These are phyloP conservation scores for Alternaria hordeiaustralica DNA, from an alignment of 2,329 filamentous ascomycete genomes.

Conservation along the genomic window DNA sequence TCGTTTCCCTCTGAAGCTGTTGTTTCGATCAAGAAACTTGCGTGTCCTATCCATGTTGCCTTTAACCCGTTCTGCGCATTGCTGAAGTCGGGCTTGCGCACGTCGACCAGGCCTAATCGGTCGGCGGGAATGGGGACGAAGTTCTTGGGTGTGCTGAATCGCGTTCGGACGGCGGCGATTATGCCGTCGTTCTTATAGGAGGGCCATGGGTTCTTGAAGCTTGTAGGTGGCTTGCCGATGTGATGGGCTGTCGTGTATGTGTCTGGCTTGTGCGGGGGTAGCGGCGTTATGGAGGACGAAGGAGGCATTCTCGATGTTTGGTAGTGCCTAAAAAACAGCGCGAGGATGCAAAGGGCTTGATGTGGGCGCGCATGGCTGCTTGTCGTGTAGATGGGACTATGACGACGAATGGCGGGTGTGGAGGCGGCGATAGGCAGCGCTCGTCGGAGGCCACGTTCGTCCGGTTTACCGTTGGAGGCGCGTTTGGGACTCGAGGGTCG, in stretches of 20 bases:
- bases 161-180: slow-evolving; percentile 40
- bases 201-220: slow-evolving; percentile 60
- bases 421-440: slow-evolving; percentile 19
- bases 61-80: slow-evolving; percentile 40
- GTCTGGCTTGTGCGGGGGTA: slow-evolving; percentile 28
- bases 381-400: slow-evolving; percentile 17
- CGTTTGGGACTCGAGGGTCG: neutral
- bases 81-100: slow-evolving; percentile 52
- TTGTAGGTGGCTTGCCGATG: slow-evolving; percentile 51
- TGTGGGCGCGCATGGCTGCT: slow-evolving; percentile 7
- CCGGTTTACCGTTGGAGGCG: neutral
- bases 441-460: slow-evolving; percentile 2
- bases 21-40: slow-evolving; percentile 57
- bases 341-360: neutral
- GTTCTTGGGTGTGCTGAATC: slow-evolving; percentile 51
- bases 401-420: neutral
- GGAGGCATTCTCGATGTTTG: slow-evolving; percentile 21
- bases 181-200: slow-evolving; percentile 45
- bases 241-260: slow-evolving; percentile 49
- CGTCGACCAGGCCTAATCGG: slow-evolving; percentile 51
- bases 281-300: slow-evolving; percentile 14
- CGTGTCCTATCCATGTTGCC: slow-evolving; percentile 61
- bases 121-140: slow-evolving; percentile 55
- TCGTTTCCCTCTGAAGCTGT: slow-evolving; percentile 30
- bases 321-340: slow-evolving; percentile 20